Evolutionary conservation across 345 rosid genomes (phyloP).

Genomic region (Ricinus communis): DNA sequence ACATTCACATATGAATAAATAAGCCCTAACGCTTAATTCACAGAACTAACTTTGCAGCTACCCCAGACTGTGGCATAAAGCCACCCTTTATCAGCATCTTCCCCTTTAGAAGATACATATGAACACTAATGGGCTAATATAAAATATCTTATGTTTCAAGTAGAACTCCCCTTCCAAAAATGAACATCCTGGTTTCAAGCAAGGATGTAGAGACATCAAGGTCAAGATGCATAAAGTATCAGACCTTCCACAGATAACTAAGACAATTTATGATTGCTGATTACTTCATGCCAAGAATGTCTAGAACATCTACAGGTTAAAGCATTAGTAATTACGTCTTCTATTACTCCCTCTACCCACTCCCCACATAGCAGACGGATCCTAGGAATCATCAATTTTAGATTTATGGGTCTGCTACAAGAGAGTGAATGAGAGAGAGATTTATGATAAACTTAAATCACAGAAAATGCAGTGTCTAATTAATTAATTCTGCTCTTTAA

Average conservation of each 20-base stretch:
- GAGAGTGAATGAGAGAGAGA: neutral
- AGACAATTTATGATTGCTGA: neutral
- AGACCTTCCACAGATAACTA: neutral
- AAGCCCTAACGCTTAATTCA: neutral
- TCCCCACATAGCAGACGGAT: too few species aligned
- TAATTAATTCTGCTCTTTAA: neutral
- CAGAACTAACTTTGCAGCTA: neutral
- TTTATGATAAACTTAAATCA: neutral
- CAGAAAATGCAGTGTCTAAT: neutral
- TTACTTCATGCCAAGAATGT: neutral
- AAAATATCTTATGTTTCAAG: neutral
- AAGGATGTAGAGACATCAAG: neutral
- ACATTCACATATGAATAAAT: neutral
- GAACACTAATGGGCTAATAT: neutral
- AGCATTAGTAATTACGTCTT: neutral
- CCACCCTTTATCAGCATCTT: neutral
- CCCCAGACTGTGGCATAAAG: neutral
- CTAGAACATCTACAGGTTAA: neutral
- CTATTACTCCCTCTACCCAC: too few species aligned
- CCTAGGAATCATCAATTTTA: neutral
- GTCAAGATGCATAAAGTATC: neutral
- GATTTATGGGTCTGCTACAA: neutral
- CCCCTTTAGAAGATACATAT: neutral
- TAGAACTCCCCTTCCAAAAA: too few species aligned
- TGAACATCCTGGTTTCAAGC: neutral